These are phyloP conservation scores for Celoporthe dispersa DNA, from an alignment of 2,329 filamentous ascomycete genomes.

Conservation along the genomic window DNA sequence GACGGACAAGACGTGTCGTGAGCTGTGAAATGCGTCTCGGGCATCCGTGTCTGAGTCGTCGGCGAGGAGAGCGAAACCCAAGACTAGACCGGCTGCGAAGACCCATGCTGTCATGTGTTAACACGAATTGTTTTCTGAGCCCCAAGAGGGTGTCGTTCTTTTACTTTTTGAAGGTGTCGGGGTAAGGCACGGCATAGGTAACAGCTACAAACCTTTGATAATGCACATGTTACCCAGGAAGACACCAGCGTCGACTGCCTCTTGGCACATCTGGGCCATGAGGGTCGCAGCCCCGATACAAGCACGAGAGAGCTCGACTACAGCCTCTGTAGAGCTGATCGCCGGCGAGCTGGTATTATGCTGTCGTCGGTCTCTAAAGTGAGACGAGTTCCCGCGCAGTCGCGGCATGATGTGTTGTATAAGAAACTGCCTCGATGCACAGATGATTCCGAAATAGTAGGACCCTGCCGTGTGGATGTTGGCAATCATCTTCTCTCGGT, in stretches of 20 bases:
- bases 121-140: background rate
- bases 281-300: constrained; percentile 32
- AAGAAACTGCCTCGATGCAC: constrained; percentile 31
- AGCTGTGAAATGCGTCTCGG: constrained; percentile 28
- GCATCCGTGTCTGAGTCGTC: constrained; percentile 30
- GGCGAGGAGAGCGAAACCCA: constrained; percentile 28
- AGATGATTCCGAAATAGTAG: constrained; percentile 34
- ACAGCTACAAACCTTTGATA: constrained; percentile 15
- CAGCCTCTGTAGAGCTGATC: background rate
- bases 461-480: constrained; percentile 31
- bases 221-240: constrained; percentile 31
- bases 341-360: background rate
- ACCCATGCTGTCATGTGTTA: constrained; percentile 18
- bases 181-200: background rate
- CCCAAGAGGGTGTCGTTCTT: background rate
- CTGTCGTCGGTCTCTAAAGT: background rate
- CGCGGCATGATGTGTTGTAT: constrained; percentile 29
- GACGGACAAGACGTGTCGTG: constrained; percentile 18
- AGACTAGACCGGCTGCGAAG: constrained; percentile 27
- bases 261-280: constrained; percentile 32
- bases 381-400: constrained; percentile 8
- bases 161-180: background rate
- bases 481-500: constrained; percentile 28
- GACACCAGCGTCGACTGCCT: constrained; percentile 28
- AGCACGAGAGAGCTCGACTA: constrained; percentile 29